Base-by-base conservation (phyloP, 2,329 filamentous ascomycete genomes). In the Scedosporium apiospermum region DNA sequence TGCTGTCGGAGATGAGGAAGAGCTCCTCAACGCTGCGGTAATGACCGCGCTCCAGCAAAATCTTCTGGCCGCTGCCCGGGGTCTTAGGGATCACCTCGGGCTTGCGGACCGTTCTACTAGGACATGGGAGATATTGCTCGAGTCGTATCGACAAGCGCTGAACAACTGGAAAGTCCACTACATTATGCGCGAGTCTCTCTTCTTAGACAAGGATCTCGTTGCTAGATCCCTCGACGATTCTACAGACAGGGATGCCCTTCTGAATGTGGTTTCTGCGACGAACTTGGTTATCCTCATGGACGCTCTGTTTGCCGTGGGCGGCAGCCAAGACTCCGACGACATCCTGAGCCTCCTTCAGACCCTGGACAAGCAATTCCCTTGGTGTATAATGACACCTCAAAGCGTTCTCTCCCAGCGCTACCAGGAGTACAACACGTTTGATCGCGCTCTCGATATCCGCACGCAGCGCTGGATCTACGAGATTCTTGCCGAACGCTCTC, bases 281-380 rank as follows among this genome's bases (percentile, higher is more conserved):
- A 79, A 79, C 62, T 67, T 75, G 4, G 73, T 71, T 23, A 68
- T 69, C 4, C 69, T 75, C 6, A 68, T 76, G 10, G 70, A 75
- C 60, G 61, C 65, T 21, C 60, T 71, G 59, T 26, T 57, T 30
- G 59, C 60, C 41, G 63, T 62, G 18, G 65, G 65, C 7, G 57
- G 64, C 26, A 62, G 41, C 21, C 63, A 23, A 65, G 67, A 4
- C n/a, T 42, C 27, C 21, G n/a, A n/a, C 18, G 49, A 69, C 26
- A 60, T 67, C 2, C 64, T 69, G 4, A 58, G 64, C n/a, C 66
- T 76, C 14, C 65, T 79, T 4, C 64, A 73, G 23, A 64, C 63
- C 18, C 65, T 77, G 7, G 70, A 77, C 53, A 27, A 46, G 3
- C 65, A 65, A 9, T 73, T 76, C 51, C 72, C 73, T 6, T 41